Percentiles rank a stretch among this genome's conserved stretches.
Evolutionary conservation across 257 asterid genomes (phyloP).

Genomic region (Avicennia marina): DNA sequence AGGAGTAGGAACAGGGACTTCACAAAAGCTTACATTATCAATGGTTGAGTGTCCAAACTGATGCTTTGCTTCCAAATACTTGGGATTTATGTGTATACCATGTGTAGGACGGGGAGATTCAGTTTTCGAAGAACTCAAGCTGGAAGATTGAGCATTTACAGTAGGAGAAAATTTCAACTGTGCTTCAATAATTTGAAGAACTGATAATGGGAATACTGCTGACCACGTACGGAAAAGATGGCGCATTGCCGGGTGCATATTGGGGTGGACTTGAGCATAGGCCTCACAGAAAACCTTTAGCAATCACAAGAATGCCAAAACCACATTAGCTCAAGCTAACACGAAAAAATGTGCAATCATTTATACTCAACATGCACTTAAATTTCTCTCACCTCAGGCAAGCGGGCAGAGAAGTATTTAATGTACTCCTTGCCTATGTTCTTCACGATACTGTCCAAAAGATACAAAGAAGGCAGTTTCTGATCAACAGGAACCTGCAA

Average conservation of each 20-base stretch:
- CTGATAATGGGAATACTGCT: conserved; percentile 59
- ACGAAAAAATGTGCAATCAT: too few relatives aligned
- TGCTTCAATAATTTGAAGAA: conserved; percentile 71
- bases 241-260: conserved; percentile 74
- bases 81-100: conserved; percentile 84
- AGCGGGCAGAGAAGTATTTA: conserved; percentile 59
- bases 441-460: conserved; percentile 95
- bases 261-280: conserved; percentile 60
- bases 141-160: conserved; percentile 53
- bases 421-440: conserved; percentile 85
- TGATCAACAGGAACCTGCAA: conserved; percentile 82
- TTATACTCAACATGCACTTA: conserved; percentile 6
- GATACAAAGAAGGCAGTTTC: conserved; percentile 84
- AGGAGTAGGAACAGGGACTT: conserved; percentile 3
- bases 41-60: conserved; percentile 50
- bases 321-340: not conserved
- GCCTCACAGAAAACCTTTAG: conserved; percentile 52
- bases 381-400: conserved; percentile 71
- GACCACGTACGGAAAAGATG: conserved; percentile 94
- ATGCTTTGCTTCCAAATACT: conserved; percentile 69
- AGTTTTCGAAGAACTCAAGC: conserved; percentile 45
- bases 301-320: conserved; percentile 8
- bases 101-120: conserved; percentile 79
- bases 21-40: conserved; percentile 50
- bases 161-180: conserved; percentile 60